Conservation (phyloP, 441 rosid species). For the Adansonia rubrostipa region DNA sequence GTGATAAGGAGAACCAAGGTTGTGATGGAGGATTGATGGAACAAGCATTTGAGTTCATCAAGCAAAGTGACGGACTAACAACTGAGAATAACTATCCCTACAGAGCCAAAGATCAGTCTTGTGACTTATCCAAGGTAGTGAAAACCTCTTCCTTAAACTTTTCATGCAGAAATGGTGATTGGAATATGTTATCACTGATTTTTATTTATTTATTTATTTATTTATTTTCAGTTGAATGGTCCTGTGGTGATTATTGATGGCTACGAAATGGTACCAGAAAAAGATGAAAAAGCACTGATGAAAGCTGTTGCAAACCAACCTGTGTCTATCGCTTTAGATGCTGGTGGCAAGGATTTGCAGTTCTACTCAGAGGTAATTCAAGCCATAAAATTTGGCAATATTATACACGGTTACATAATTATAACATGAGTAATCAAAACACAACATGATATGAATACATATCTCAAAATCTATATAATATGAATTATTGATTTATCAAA, state of each 20-base stretch:
- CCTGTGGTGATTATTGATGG: constrained; percentile 56
- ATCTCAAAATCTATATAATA: too few species aligned
- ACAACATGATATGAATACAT: too few species aligned
- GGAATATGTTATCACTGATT: neutral
- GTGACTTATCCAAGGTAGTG: constrained; percentile 43
- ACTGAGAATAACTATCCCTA: constrained; percentile 53
- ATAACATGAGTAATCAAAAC: too few species aligned
- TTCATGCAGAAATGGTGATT: neutral
- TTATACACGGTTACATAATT: too few species aligned
- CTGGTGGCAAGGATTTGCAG: constrained; percentile 39
- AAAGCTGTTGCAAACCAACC: constrained; percentile 65
- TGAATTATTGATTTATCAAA: too few species aligned
- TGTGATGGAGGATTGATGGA: constrained; percentile 54
- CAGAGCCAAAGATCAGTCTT: constrained; percentile 44
- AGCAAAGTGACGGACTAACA: constrained; percentile 49
- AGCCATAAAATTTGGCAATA: neutral
- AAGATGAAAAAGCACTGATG: constrained; percentile 50
- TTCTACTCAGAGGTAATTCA: constrained; percentile 45
- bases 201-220: neutral
- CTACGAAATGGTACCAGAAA: constrained; percentile 56
- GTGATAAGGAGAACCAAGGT: constrained; percentile 37
- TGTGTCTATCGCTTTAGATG: constrained; percentile 60
- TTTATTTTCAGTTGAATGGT: constrained; percentile 33
- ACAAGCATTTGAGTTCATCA: constrained; percentile 46
- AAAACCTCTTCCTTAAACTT: neutral